Conservation (phyloP, 2,329 filamentous ascomycete species). For the Paracoccidioides brasiliensis region DNA sequence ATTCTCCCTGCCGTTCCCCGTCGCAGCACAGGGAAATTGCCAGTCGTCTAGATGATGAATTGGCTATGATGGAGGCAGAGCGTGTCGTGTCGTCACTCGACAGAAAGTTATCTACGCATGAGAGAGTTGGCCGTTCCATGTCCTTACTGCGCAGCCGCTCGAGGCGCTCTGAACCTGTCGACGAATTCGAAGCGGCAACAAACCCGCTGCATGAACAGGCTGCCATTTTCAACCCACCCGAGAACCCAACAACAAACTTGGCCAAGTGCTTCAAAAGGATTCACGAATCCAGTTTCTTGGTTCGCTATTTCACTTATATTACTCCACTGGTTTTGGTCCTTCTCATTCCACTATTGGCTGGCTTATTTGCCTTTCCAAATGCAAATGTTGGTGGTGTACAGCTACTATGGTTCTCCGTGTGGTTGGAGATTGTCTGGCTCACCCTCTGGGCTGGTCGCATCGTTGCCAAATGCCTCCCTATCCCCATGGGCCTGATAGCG, state of each 20-base stretch:
- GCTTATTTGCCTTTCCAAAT: conserved; percentile 44
- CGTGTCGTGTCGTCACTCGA: conserved; percentile 30
- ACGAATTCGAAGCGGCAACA: conserved; percentile 55
- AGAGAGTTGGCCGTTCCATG: conserved; percentile 24
- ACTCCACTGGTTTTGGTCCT: conserved; percentile 50
- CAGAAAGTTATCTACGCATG: conserved; percentile 11
- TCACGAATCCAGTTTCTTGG: conserved; percentile 51
- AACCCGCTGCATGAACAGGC: conserved; percentile 57
- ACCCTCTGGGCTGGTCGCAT: conserved; percentile 70
- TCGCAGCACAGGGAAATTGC: conserved; percentile 47
- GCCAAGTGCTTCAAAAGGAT: conserved; percentile 52
- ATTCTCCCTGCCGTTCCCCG: conserved; percentile 29
- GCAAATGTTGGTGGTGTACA: conserved; percentile 60
- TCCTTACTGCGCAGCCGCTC: conserved; percentile 42
- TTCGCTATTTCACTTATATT: conserved; percentile 62
- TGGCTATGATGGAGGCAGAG: conserved; percentile 53
- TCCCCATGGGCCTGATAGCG: conserved; percentile 48
- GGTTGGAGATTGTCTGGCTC: conserved; percentile 88
- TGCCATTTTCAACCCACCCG: conserved; percentile 50
- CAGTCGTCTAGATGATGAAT: conserved; percentile 50
- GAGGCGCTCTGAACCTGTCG: conserved; percentile 42
- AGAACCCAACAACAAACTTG: conserved; percentile 48
- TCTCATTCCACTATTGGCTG: conserved; percentile 55
- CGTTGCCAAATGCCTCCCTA: conserved; percentile 51
- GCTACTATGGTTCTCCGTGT: conserved; percentile 85